phyloP scores from a whole-genome alignment of 805 yeast species.

The Nakazawaea molendinolei region DNA sequence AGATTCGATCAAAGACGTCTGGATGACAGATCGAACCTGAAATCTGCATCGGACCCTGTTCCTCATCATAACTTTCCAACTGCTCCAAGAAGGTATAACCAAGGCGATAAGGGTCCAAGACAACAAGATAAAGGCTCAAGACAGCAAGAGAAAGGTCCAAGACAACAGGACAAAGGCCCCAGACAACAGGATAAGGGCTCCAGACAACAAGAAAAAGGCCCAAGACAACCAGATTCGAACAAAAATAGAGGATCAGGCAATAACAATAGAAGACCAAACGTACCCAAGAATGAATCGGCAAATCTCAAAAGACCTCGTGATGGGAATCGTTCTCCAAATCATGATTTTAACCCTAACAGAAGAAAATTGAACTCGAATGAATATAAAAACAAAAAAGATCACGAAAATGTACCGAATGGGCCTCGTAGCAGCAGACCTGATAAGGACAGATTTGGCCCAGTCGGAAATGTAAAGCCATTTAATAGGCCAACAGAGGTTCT shows the following conservation, averaged over 20 bases:
- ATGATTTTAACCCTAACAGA: constrained; percentile 2
- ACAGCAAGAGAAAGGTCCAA: background rate
- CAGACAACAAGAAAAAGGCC: too few relatives aligned
- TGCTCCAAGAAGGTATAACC: background rate
- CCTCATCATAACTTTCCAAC: background rate
- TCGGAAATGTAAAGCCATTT: constrained; percentile 5
- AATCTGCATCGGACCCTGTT: too few relatives aligned
- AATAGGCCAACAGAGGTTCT: constrained; percentile 9
- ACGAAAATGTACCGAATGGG: constrained; percentile 10
- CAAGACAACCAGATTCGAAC: too few relatives aligned
- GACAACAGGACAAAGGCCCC: background rate
- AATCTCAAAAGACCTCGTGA: constrained; percentile 10
- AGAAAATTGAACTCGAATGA: background rate
- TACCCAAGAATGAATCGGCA: too few relatives aligned
- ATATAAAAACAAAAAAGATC: background rate
- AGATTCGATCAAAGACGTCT: too few relatives aligned
- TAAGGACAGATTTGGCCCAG: constrained; percentile 3
- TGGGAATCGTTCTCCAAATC: constrained; percentile 6
- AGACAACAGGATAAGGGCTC: too few relatives aligned
- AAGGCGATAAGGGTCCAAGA: too few relatives aligned
- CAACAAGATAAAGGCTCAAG: background rate
- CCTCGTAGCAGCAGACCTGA: constrained; percentile 6
- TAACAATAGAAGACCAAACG: background rate
- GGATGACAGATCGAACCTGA: too few relatives aligned
- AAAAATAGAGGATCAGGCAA: too few relatives aligned